Conservation (phyloP, 2,329 filamentous ascomycete genomes). For the Leptographium wingfieldii region DNA sequence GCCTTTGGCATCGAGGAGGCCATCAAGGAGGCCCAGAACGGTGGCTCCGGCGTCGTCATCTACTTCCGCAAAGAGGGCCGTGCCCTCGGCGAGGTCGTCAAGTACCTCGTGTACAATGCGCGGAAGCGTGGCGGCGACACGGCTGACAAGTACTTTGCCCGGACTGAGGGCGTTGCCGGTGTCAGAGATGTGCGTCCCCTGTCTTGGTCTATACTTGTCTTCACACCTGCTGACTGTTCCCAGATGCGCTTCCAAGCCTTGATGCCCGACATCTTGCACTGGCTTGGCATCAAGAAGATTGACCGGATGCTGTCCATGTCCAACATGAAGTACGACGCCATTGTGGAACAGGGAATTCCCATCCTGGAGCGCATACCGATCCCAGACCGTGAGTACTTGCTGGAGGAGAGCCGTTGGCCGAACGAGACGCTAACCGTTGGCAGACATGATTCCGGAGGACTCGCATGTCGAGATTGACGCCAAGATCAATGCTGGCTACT, state of each 20-base stretch:
- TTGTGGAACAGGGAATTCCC: constrained; percentile 3
- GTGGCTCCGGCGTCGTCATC: constrained; percentile 88
- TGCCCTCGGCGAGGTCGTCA: constrained; percentile 71
- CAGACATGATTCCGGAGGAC: constrained; percentile 5
- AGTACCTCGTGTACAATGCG: constrained; percentile 57
- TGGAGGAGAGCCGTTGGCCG: too few relatives aligned
- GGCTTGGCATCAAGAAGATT: constrained; percentile 7
- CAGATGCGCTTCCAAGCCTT: constrained; percentile 6
- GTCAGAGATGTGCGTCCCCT: constrained; percentile 75
- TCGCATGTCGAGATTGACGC: constrained; percentile 5
- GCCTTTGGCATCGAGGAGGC: constrained; percentile 97
- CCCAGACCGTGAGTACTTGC: constrained; percentile 1
- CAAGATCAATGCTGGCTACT: constrained; percentile 7
- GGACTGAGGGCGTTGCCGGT: constrained; percentile 93
- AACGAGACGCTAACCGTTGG: too few relatives aligned
- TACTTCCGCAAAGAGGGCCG: constrained; percentile 98
- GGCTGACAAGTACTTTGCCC: constrained; percentile 88
- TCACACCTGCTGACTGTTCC: not conserved
- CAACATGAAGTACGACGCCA: constrained; percentile 7
- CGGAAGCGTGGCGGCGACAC: constrained; percentile 66
- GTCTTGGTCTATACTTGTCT: not conserved
- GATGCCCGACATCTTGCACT: constrained; percentile 7
- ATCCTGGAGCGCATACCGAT: constrained; percentile 5
- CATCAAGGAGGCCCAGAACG: constrained; percentile 90
- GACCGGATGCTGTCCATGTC: constrained; percentile 8